Base-by-base conservation (phyloP, 2,329 filamentous ascomycete species). In the Microthyrium microscopicum region DNA sequence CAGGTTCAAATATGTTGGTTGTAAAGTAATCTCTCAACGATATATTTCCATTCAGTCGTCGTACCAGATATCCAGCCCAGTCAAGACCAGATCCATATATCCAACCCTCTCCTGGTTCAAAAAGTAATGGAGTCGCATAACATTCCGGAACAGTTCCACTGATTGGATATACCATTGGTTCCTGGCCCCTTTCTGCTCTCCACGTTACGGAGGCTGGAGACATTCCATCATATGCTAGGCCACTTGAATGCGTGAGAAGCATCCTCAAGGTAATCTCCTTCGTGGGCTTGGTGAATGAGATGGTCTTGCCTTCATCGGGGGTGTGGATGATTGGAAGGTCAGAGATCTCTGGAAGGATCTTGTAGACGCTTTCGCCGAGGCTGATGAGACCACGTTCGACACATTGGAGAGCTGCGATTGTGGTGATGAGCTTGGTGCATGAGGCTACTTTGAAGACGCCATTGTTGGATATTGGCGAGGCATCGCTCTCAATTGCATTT, bases 191-290 rank as follows among this genome's bases (percentile, higher is more conserved):
- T 37, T 44, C 45, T 16, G 43, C 37, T 4, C 55, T 53, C 61
- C 61, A 69, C n/a, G 49, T 51, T 0, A 40, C 34, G 1, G 61
- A 44, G 5, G 54, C 48, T 0, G 60, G 53, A 31, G 62, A 52
- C 12, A 48, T 43, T 7, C 50, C 19, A 26, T 63, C 60, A 42
- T 65, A 62, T 1, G 50, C 52, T 0, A 66, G 38, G 3, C 66
- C 67, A 5, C 54, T 47, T 0, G 62, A 61, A 44, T 70, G 66
- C 0, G 60, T 61, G 3, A 70, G 52, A 1, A 70, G 52, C 15
- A 52, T 50, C 2, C 46, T 39, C 3, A 53, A 36, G 22, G 22
- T 25, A 13, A 25, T 25, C 9, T 9, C 9, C 9, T 9, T 13
- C 9, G 22, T 25, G 22, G 9, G 9, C 9, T 9, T 9, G 9